Evolutionary conservation across 2,329 filamentous ascomycete species (phyloP).

Genomic region (Xylariomycetidae sp.): DNA sequence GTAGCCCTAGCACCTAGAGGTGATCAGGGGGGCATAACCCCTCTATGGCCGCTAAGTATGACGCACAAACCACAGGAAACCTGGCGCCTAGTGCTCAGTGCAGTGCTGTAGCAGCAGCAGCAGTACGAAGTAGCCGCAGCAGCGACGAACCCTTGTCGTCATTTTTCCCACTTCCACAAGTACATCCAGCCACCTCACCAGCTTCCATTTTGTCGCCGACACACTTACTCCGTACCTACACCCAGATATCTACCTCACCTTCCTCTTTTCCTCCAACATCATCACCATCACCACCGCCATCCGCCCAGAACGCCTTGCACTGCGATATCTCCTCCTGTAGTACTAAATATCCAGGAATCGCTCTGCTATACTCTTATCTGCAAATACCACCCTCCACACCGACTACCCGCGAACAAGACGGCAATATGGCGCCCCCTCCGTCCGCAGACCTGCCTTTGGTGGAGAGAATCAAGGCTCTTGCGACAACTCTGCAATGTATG

Average conservation of each 20-base stretch:
- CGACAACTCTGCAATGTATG: constrained; percentile 88
- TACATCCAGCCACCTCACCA: constrained; percentile 21
- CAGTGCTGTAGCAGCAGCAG: too few species aligned
- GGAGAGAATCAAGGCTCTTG: constrained; percentile 72
- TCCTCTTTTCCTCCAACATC: neutral
- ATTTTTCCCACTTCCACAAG: constrained; percentile 16
- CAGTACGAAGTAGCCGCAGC: too few species aligned
- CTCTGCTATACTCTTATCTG: constrained; percentile 5
- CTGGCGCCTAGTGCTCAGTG: too few species aligned
- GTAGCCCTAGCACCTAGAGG: too few species aligned
- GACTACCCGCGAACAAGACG: neutral
- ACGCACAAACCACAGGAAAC: too few species aligned
- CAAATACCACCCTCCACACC: neutral
- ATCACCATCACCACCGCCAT: too few species aligned
- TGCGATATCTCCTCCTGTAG: neutral
- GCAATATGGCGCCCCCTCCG: constrained; percentile 68
- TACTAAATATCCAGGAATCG: too few species aligned
- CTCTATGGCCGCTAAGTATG: too few species aligned
- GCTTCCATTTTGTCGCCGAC: constrained; percentile 8
- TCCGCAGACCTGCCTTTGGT: constrained; percentile 63
- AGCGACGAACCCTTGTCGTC: constrained; percentile 15
- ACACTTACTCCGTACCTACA: neutral
- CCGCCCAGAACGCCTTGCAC: too few species aligned
- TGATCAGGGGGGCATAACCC: too few species aligned
- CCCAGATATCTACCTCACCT: too few species aligned